Evolutionary conservation across 2,329 filamentous ascomycete genomes (phyloP).

Genomic region (Pestalotiopsis sp.): DNA sequence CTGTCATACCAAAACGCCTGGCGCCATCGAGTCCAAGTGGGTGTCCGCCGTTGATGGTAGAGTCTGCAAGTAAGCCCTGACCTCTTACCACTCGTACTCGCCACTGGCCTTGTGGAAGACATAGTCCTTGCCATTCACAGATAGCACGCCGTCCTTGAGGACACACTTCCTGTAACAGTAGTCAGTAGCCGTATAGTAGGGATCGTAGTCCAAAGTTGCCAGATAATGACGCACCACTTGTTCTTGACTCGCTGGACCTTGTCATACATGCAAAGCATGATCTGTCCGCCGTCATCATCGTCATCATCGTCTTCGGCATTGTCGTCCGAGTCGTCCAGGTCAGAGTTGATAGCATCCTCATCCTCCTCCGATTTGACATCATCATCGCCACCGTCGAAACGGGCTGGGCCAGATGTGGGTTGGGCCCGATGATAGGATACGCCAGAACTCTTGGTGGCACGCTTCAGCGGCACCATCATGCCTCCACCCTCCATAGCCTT

Average conservation of each 20-base stretch:
- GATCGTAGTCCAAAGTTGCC: background rate
- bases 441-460: constrained; percentile 46
- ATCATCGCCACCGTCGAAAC: constrained; percentile 67
- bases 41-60: background rate
- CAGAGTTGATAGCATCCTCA: constrained; percentile 97
- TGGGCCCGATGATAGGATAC: constrained; percentile 23
- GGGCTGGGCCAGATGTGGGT: constrained; percentile 36
- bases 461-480: constrained; percentile 71
- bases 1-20: background rate
- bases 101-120: constrained; percentile 97
- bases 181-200: constrained; percentile 18
- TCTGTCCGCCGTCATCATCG: constrained; percentile 82
- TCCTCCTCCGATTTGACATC: constrained; percentile 72
- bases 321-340: constrained; percentile 93
- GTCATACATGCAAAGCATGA: constrained; percentile 99
- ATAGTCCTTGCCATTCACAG: constrained; percentile 91
- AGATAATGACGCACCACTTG: constrained; percentile 67
- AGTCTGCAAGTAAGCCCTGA: background rate
- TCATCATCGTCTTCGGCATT: constrained; percentile 82
- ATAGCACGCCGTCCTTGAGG: constrained; percentile 93
- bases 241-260: constrained; percentile 99
- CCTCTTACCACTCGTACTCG: constrained; percentile 94
- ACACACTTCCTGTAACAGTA: constrained; percentile 79
- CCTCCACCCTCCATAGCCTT: constrained; percentile 74
- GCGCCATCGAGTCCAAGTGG: background rate